Evolutionary conservation across 805 yeast species (phyloP).

Genomic region (Yamadazyma scolyti): DNA sequence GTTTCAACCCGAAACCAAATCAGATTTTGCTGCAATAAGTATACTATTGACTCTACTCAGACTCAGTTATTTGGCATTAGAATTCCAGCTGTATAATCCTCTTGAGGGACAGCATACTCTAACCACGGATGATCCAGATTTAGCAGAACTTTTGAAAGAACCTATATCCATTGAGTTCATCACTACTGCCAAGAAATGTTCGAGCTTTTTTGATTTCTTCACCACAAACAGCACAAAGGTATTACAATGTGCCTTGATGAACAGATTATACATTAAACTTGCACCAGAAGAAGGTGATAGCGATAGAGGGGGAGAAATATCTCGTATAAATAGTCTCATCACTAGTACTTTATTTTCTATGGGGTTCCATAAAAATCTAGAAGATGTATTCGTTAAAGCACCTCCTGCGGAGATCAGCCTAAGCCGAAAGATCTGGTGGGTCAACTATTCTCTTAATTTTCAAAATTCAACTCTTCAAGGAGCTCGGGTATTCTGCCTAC

Average conservation of each 20-base stretch:
- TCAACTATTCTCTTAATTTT: too few relatives aligned
- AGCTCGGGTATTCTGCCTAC: too few relatives aligned
- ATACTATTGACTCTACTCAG: conserved; percentile 28
- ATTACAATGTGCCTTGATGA: conserved; percentile 49
- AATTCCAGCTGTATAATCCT: too few relatives aligned
- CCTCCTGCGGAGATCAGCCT: too few relatives aligned
- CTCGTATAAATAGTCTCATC: conserved; percentile 47
- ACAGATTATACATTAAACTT: conserved; percentile 46
- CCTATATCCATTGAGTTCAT: too few relatives aligned
- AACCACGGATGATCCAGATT: too few relatives aligned
- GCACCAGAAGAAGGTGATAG: conserved; percentile 57
- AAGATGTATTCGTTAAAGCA: too few relatives aligned
- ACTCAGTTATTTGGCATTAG: conserved; percentile 28
- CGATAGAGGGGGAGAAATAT: conserved; percentile 53
- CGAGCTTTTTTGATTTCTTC: conserved; percentile 27
- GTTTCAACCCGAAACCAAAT: conserved; percentile 21
- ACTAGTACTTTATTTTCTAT: conserved; percentile 45
- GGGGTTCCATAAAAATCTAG: too few relatives aligned
- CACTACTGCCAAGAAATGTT: conserved; percentile 28
- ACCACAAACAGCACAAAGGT: conserved; percentile 45
- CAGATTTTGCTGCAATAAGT: conserved; percentile 32
- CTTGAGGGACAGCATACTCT: too few relatives aligned
- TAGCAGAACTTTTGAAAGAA: too few relatives aligned
- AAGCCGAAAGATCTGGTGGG: too few relatives aligned
- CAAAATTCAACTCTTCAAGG: too few relatives aligned